Evolutionary conservation across 2,329 filamentous ascomycete species (phyloP), one percentile per base, ranked within the genome.

Genomic region (Aspergillus fischeri): DNA sequence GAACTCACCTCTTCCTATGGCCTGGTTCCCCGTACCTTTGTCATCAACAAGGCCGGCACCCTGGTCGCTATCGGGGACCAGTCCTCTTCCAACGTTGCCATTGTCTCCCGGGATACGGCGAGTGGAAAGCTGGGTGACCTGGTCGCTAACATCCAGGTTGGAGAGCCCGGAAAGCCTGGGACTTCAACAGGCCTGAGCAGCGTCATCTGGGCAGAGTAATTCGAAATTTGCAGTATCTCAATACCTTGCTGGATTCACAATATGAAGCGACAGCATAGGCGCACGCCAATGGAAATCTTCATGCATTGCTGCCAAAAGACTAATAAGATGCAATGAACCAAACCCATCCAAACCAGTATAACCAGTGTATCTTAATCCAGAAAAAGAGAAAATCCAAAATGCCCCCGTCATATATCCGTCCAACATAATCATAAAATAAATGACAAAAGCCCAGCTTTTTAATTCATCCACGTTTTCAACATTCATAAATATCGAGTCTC

Each of bases 41-140:
- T 80, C 52, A 73, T 90, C 56, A 91, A 88, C 71, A 80, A 79
- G 60, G 81, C 80, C 10, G 89, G 88, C 1, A 80, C 80, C 54
- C 73, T 87, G 57, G 74, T 91, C 3, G 88, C 86, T 1, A 83
- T 91, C 28, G 87, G 81, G 0, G 78, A 89, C 61, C 87, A 91
- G 73, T 73, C 74, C 17, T 84, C 84, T 52, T 76, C 79, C 32
- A 83, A 81, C 29, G 83, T 90, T 1, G 83, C 82, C 6, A 72
- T 92, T 51, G 81, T 89, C 50, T 70, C 76, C 64, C 78, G 90
- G 5, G 80, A 91, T 71, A 74, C 80, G 1, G 60, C 69, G 54
- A 86, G 82, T 0, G 90, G 89, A 1, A 66, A 79, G 62, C 73
- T 92, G 25, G 83, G 83, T 2, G 64, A 68, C 29, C 50, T 66